Base-by-base conservation (phyloP, 192 early-diverging fungal genomes). In the Ambispora gerdemannii region DNA sequence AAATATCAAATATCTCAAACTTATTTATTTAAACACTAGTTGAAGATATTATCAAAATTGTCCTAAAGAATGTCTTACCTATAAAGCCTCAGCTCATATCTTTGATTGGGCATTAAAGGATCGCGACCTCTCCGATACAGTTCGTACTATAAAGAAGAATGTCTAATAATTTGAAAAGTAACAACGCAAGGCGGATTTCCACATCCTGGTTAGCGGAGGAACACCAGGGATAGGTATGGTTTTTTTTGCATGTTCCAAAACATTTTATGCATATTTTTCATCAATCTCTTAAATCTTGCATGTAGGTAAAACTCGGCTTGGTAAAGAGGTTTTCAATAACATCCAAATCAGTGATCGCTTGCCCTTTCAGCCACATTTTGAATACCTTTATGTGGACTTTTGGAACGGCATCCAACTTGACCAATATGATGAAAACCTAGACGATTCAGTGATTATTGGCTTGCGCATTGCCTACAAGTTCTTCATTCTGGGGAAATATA, bases 231-330 rank as follows among this genome's bases (percentile, higher is more conserved):
- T 70, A 58, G 68, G 68, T 70, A 70, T 60, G 8, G 53, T 4
- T 60, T 53, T 58, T 33, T 27, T 35, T 58, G 31, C 24, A 51
- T 50, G 7, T 51, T 51, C 38, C 34, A 50, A 27, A 63, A 35
- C 31, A 67, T 67, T 67, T 25, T 70, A 58, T 58, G 52, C 68
- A 58, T 31, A n/a, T 70, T 70, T 59, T 1, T 58, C 53, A n/a
- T 25, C n/a, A n/a, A n/a, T 67, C 53, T 58, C 53, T 53, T 38
- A 61, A 58, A 60, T 32, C 19, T 70, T 25, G 27, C 15, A 13
- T 58, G 6, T 70, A 70, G 68, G 68, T 58, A 70, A 70, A 70
- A 70, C 68, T 28, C 68, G 22, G 30, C 31, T 53, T 53, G 68
- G 68, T 32, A 10, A 70, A 27, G 68, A 59, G 53, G 52, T 70